Percentiles rank a stretch among this genome's conserved stretches.
Conservation (phyloP, 2,329 filamentous ascomycete genomes). For the Endoconidiophora polonica region DNA sequence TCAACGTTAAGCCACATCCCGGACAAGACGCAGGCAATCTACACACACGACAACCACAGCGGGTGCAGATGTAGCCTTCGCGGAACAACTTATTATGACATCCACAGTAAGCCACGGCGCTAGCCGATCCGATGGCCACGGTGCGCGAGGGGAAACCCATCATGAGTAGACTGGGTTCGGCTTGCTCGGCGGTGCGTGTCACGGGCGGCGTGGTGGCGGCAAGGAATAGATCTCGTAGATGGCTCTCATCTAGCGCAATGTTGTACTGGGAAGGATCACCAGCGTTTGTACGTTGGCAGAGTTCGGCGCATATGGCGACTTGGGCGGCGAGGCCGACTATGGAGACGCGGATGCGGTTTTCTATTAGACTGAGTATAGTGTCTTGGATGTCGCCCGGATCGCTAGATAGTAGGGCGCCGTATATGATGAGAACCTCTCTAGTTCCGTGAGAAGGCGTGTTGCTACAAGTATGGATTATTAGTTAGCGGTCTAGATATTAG, state of each 20-base stretch:
- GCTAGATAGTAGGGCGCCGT: slow-evolving; percentile 74
- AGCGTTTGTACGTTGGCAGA: slow-evolving; percentile 74
- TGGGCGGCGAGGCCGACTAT: slow-evolving; percentile 85
- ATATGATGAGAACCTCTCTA: slow-evolving; percentile 78
- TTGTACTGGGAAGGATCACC: slow-evolving; percentile 63
- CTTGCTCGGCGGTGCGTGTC: slow-evolving; percentile 46
- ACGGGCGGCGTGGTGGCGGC: slow-evolving; percentile 78
- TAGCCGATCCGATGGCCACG: slow-evolving; percentile 42
- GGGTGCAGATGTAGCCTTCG: slow-evolving; percentile 80
- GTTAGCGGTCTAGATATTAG: neutral
- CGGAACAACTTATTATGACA: slow-evolving; percentile 72
- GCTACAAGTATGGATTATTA: slow-evolving; percentile 24
- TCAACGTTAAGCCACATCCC: slow-evolving; percentile 76
- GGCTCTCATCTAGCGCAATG: slow-evolving; percentile 58
- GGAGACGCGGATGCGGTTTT: slow-evolving; percentile 71
- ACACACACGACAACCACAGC: slow-evolving; percentile 81
- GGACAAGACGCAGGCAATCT: slow-evolving; percentile 80
- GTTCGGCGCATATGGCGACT: slow-evolving; percentile 78
- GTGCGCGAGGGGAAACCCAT: slow-evolving; percentile 94
- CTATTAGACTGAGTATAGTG: slow-evolving; percentile 62
- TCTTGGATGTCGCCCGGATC: slow-evolving; percentile 93
- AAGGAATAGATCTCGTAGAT: slow-evolving; percentile 81
- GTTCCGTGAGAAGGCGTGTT: slow-evolving; percentile 89
- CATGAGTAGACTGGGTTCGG: slow-evolving; percentile 59
- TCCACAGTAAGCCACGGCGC: slow-evolving; percentile 61